phyloP scores from a whole-genome alignment of 1,284 basidiomycete species.

The Puccinia horiana region DNA sequence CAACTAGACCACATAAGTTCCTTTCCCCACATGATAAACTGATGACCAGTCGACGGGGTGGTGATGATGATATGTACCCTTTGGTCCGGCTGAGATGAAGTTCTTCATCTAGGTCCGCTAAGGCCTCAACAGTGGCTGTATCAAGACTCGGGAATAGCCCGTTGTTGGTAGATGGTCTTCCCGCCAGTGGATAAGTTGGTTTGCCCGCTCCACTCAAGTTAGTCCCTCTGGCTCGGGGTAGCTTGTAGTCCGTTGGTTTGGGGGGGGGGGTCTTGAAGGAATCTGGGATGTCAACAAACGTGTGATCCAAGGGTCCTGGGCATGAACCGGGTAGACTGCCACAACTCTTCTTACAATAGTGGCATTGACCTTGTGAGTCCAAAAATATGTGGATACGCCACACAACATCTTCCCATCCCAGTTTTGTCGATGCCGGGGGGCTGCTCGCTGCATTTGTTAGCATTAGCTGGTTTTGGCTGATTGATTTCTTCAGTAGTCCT shows the following conservation, averaged over 20 bases:
- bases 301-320: neutral
- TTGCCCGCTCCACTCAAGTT: neutral
- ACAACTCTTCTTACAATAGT: slow-evolving; percentile 2
- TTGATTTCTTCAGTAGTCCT: no score
- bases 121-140: neutral
- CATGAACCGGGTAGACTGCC: neutral
- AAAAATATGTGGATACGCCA: neutral
- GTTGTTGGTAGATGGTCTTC: neutral
- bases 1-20: neutral
- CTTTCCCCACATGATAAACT: neutral
- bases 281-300: neutral
- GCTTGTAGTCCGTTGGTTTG: neutral
- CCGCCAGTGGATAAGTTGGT: neutral
- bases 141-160: neutral
- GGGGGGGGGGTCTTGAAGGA: neutral
- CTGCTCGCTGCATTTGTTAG: no score
- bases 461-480: no score
- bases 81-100: neutral
- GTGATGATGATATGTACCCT: neutral
- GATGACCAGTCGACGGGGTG: neutral
- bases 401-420: no score
- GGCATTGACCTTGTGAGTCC: neutral
- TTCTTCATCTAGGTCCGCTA: neutral
- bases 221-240: neutral
- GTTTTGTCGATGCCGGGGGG: no score